Evolutionary conservation across 257 asterid genomes (phyloP).

Genomic region (Solanum virginianum): DNA sequence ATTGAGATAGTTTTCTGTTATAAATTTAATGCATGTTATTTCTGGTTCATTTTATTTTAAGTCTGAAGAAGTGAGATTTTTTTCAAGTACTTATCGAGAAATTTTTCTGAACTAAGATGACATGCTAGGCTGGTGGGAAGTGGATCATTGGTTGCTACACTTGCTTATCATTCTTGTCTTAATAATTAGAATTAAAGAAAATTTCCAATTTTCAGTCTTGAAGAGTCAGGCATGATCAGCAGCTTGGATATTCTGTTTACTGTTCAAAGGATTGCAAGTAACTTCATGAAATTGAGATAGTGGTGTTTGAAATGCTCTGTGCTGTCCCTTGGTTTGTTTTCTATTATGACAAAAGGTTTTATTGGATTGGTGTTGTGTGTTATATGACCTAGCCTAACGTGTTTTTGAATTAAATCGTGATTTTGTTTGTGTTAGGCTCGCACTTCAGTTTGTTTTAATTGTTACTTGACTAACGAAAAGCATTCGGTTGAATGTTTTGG

Average conservation of each 20-base stretch:
- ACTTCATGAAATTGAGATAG: background rate
- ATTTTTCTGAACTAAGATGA: background rate
- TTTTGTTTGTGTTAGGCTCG: background rate
- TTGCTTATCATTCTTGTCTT: background rate
- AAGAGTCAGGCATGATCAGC: background rate
- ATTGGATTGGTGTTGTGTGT: background rate
- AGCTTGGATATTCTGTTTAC: background rate
- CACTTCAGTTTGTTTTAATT: background rate
- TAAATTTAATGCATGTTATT: background rate
- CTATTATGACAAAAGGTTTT: background rate
- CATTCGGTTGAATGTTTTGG: background rate
- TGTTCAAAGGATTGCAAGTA: background rate
- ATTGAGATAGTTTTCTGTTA: background rate
- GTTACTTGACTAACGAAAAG: background rate
- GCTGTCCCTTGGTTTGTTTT: background rate
- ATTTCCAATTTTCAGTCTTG: background rate
- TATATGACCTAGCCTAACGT: too few species aligned
- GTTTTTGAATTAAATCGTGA: background rate
- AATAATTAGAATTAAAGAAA: background rate
- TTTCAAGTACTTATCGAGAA: background rate
- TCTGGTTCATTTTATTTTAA: background rate
- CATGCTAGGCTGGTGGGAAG: background rate
- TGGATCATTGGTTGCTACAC: background rate
- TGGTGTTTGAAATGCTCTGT: background rate
- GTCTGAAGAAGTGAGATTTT: background rate